These are phyloP conservation scores for Talaromyces albobiverticillius DNA, from an alignment of 2,329 filamentous ascomycete genomes.

Conservation along the genomic window DNA sequence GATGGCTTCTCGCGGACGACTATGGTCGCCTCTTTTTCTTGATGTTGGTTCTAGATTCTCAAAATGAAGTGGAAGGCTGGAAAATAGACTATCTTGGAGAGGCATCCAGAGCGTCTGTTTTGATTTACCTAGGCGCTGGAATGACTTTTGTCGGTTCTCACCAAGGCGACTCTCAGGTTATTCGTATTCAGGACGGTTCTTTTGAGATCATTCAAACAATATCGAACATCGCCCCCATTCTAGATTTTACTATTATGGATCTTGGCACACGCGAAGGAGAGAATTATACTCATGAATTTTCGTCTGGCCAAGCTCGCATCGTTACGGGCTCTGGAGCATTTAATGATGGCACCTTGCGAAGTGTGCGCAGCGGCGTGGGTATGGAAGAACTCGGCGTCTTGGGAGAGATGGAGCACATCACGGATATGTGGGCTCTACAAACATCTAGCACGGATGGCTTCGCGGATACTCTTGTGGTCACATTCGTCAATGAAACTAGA, in stretches of 20 bases:
- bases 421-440: conserved; percentile 69
- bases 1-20: conserved; percentile 88
- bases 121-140: conserved; percentile 69
- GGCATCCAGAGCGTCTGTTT: conserved; percentile 71
- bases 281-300: conserved; percentile 81
- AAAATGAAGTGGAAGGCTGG: conserved; percentile 69
- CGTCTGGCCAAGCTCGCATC: conserved; percentile 88
- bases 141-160: conserved; percentile 87
- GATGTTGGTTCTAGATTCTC: conserved; percentile 65
- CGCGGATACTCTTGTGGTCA: conserved; percentile 71
- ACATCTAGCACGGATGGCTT: conserved; percentile 42
- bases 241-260: conserved; percentile 96
- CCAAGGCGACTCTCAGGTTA: conserved; percentile 85
- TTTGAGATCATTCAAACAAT: conserved; percentile 71
- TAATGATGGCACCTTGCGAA: conserved; percentile 81
- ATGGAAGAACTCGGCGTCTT: conserved; percentile 83
- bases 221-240: conserved; percentile 81
- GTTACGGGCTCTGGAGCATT: conserved; percentile 91
- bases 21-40: conserved; percentile 85
- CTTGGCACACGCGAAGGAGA: conserved; percentile 82
- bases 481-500: conserved; percentile 79
- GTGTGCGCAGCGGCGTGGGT: conserved; percentile 89
- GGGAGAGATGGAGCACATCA: conserved; percentile 72
- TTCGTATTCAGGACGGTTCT: conserved; percentile 60
- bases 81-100: conserved; percentile 64